phyloP scores from a whole-genome alignment of 208 protist genomes.

The Willaertia magna region DNA sequence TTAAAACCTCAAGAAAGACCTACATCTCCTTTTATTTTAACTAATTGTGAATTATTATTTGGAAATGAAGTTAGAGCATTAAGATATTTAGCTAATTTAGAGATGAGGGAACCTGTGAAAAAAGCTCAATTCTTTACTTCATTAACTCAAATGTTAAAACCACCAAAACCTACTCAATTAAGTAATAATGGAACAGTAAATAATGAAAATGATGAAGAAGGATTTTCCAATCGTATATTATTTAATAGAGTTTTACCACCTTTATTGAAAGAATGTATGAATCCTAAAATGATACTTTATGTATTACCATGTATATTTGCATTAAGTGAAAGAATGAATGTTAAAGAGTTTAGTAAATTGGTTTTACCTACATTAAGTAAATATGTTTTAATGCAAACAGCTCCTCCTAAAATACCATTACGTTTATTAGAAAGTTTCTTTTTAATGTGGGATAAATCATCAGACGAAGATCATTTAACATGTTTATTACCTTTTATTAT shows the following conservation, averaged over 20 bases:
- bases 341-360: not conserved
- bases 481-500: not conserved
- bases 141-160: not conserved
- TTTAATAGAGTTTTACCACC: not conserved
- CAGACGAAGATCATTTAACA: not conserved
- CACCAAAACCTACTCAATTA: not conserved
- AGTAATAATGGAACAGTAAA: not conserved
- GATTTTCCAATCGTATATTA: not conserved
- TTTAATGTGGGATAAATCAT: not conserved
- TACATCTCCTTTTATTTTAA: not conserved
- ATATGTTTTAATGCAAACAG: not conserved
- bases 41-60: not conserved
- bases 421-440: not conserved
- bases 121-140: slow-evolving; percentile 4
- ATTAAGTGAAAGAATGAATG: not conserved
- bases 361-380: not conserved
- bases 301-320: not conserved
- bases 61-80: slow-evolving; percentile 15
- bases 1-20: not conserved
- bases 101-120: slow-evolving; percentile 7
- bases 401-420: not conserved
- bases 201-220: not conserved
- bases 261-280: not conserved
- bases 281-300: not conserved
- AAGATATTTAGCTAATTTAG: not conserved